Evolutionary conservation across 495 filamentous ascomycete genomes (phyloP).

Genomic region (Pseudotulostoma volvatum): DNA sequence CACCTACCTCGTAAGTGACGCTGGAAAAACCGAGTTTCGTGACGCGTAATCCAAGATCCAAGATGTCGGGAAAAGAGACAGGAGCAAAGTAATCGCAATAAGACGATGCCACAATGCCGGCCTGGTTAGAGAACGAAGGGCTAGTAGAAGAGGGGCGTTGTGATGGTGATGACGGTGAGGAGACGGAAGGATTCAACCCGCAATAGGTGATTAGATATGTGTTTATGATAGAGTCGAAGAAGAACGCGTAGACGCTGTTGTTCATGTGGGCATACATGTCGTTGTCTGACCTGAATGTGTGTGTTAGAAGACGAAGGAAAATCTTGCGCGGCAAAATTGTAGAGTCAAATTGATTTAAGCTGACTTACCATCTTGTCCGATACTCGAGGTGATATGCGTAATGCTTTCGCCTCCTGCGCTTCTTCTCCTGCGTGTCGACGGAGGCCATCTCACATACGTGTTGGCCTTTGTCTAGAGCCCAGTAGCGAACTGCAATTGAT

Average conservation of each 20-base stretch:
- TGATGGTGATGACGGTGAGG: slow-evolving; percentile 19
- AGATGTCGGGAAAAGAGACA: slow-evolving; percentile 64
- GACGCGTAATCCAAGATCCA: slow-evolving; percentile 70
- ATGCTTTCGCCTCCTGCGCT: slow-evolving; percentile 43
- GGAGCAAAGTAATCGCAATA: slow-evolving; percentile 73
- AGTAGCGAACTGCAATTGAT: no score
- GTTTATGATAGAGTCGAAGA: slow-evolving; percentile 83
- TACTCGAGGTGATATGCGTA: slow-evolving; percentile 72
- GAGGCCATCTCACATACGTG: no score
- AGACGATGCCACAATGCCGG: slow-evolving; percentile 69
- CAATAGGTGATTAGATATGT: slow-evolving; percentile 72
- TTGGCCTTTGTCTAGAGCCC: no score
- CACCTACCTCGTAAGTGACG: slow-evolving; percentile 81
- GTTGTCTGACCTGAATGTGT: slow-evolving; percentile 58
- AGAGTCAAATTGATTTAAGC: background rate
- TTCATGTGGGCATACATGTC: slow-evolving; percentile 91
- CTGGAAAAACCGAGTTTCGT: slow-evolving; percentile 73
- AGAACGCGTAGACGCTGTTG: slow-evolving; percentile 66
- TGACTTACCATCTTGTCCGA: slow-evolving; percentile 66
- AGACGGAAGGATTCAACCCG: slow-evolving; percentile 43
- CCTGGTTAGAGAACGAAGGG: slow-evolving; percentile 24
- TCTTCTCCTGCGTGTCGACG: slow-evolving; percentile 32
- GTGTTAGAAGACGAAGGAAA: background rate
- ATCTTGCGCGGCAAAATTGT: background rate
- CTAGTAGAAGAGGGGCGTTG: background rate